Evolutionary conservation across 495 filamentous ascomycete genomes (phyloP), one percentile per base, ranked within the genome.

Genomic region (Durotheca rogersii): DNA sequence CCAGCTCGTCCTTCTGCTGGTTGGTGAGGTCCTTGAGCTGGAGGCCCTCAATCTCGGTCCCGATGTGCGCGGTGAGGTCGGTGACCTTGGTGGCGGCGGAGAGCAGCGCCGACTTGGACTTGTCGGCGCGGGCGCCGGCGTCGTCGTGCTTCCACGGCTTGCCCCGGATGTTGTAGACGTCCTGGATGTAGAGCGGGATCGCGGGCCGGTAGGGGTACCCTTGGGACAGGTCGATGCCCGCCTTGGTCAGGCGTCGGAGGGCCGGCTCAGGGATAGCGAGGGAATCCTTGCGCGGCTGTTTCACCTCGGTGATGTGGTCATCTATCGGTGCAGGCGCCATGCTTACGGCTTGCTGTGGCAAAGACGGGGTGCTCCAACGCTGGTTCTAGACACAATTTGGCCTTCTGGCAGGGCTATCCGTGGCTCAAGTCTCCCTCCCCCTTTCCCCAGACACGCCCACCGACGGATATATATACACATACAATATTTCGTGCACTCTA

Each of bases 1-100:
- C 85, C n/a, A 89, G 67, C 56, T 89, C 86, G 60, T 87, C 84
- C 42, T 74, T 82, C 47, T 88, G 84, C 64, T 82, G 75, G 35
- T 80, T 69, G 0, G 79, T 85, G 25, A 88, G 67, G 44, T 87
- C 83, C 45, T 85, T 87, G 18, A 87, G 64, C 40, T 88, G 84
- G 6, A 87, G 55, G 0, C 84, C 85, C 11, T 84, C 81, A 43
- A 87, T 83, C 54, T 88, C 84, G 2, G 84, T 87, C 9, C 85
- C 84, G 60, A 87, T 87, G 55, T 86, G 77, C 14, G 72, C 62
- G 2, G 84, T 87, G 35, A 88, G 64, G 49, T 83, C 71, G 10
- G 79, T 84, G 2, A 87, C 82, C 58, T 86, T 78, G 25, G 79
- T 82, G 0, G 84, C 83, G 0, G 83, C 85, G 0, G 75, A 76